Base-by-base conservation (phyloP, 495 filamentous ascomycete species). In the Hypoxylon rickii region DNA sequence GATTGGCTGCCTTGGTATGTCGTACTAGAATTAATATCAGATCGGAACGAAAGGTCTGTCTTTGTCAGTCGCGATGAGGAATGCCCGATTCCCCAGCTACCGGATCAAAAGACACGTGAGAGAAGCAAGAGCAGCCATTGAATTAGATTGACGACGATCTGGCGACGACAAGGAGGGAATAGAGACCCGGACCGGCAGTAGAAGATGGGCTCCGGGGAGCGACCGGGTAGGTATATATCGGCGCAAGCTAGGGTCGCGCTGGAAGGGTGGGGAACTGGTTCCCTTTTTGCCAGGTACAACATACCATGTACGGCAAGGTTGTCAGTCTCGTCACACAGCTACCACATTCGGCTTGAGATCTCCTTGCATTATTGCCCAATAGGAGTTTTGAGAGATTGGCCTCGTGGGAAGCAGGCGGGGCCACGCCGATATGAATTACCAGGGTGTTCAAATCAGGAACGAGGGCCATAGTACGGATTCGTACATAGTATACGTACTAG, bases 61-160 rank as follows among this genome's bases (percentile, higher is more conserved):
- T n/a, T n/a, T n/a, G n/a, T n/a, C n/a, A 44, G 16, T 38, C 57
- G 45, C 46, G 58, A 61, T 53, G 70, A 75, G 70, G 73, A 76
- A 75, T 74, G 54, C 71, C 76, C 73, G 72, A 77, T 67, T 62
- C 73, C 73, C 63, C 71, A 67, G 68, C 62, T 66, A 58, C 47
- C 26, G 42, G 58, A 67, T 60, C 65, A 68, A 58, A 49, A 68
- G 44, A 66, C 39, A 54, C 57, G 56, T 53, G 51, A 58, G 44
- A 32, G 49, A 36, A 64, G 38, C 26, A 62, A 64, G 22, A 52
- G 56, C 48, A 49, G 65, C 71, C 66, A 68, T 68, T 64, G 61
- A 55, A 55, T 47, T 56, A 41, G 68, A 48, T 33, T 16, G 24
- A 55, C 15, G 33, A 47, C 18, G 47, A 48, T 39, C 34, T 50